These are phyloP conservation scores for Phaffomyces thermotolerans DNA, from an alignment of 805 yeast genomes.

Conservation along the genomic window DNA sequence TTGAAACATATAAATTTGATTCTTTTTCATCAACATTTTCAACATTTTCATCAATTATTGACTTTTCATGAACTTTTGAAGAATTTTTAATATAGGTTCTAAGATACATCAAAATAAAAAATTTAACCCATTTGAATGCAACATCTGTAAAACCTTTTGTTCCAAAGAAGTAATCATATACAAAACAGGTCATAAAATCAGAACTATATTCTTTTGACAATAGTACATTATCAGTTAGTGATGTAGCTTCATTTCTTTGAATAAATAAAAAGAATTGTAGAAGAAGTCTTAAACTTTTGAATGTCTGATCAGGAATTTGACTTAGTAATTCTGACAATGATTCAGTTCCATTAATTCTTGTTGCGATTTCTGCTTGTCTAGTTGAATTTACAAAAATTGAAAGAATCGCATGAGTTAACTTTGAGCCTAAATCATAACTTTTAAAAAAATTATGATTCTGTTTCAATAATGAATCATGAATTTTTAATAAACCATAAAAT, in stretches of 20 bases:
- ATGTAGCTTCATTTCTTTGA: background rate
- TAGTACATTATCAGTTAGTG: background rate
- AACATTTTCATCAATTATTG: background rate
- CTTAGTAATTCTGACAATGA: slow-evolving; percentile 26
- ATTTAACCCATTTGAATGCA: slow-evolving; percentile 2
- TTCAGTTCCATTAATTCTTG: slow-evolving; percentile 38
- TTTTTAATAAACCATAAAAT: background rate
- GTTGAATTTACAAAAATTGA: slow-evolving; percentile 36
- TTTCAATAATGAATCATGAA: no score
- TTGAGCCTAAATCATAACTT: background rate
- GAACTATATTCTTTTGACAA: background rate
- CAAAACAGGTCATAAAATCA: slow-evolving; percentile 1
- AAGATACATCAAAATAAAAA: background rate
- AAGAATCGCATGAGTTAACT: slow-evolving; percentile 20
- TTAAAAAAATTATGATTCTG: background rate
- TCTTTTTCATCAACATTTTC: slow-evolving; percentile 1
- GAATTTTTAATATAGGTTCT: background rate
- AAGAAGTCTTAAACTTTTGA: slow-evolving; percentile 28
- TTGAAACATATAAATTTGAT: background rate
- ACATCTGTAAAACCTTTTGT: background rate
- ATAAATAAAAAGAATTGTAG: slow-evolving; percentile 10
- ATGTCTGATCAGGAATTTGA: slow-evolving; percentile 32
- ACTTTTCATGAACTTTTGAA: background rate
- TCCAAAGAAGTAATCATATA: background rate
- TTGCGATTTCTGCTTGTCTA: slow-evolving; percentile 50